These are phyloP conservation scores for Colletotrichum sp. DNA, from an alignment of 2,329 filamentous ascomycete species.

Conservation along the genomic window DNA sequence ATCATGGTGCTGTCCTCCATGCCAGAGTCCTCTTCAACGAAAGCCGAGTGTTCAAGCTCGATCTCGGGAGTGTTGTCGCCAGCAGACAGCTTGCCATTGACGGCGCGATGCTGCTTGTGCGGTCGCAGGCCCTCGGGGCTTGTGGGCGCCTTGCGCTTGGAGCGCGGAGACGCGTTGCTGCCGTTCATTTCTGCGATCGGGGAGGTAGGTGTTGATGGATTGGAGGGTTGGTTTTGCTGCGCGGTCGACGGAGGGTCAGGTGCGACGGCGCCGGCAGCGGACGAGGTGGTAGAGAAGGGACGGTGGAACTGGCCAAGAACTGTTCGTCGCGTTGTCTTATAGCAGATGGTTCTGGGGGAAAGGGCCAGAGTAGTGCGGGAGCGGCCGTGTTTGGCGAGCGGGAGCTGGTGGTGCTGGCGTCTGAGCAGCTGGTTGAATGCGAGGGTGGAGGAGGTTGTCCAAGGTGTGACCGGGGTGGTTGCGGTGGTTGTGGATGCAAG, in stretches of 20 bases:
- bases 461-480: slow-evolving; percentile 3
- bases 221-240: background rate
- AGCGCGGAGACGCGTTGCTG: slow-evolving; percentile 42
- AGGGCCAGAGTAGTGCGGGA: background rate
- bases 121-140: slow-evolving; percentile 43
- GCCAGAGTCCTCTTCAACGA: slow-evolving; percentile 44
- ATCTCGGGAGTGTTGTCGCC: slow-evolving; percentile 55
- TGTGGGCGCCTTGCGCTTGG: slow-evolving; percentile 58
- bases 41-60: slow-evolving; percentile 26
- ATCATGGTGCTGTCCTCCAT: slow-evolving; percentile 39
- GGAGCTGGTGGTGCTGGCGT: background rate
- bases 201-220: background rate
- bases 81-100: slow-evolving; percentile 54
- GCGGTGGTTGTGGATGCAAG: slow-evolving; percentile 13
- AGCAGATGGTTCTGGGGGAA: background rate
- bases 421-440: background rate
- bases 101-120: slow-evolving; percentile 46
- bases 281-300: background rate
- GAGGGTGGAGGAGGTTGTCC: background rate
- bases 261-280: background rate
- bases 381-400: slow-evolving; percentile 13
- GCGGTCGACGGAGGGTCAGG: background rate
- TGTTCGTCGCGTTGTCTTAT: slow-evolving; percentile 12
- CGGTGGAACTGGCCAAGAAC: background rate
- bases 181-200: slow-evolving; percentile 46